Evolutionary conservation across 139 green algal species (phyloP).

Genomic region (Diplosphaera chodatii): DNA sequence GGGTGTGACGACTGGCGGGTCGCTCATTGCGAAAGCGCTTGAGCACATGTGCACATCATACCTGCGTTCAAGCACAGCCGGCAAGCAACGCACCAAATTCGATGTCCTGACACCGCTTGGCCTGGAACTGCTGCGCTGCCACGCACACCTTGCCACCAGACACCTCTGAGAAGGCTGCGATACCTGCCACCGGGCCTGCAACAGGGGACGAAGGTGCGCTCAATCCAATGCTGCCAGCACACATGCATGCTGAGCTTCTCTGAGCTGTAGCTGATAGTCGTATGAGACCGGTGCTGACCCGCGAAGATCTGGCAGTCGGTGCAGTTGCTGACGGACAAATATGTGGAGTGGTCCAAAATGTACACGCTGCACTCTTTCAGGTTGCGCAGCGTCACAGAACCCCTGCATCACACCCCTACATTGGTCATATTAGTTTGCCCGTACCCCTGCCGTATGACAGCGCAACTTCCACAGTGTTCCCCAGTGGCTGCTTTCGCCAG

Average conservation of each 20-base stretch:
- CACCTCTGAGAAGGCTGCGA: slow-evolving; percentile 35
- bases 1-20: no score
- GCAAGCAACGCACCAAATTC: slow-evolving; percentile 29
- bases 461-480: no score
- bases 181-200: slow-evolving; percentile 49
- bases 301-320: slow-evolving; percentile 54
- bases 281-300: slow-evolving; percentile 9
- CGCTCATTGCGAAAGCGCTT: no score
- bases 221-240: no score
- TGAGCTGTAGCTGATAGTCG: no score
- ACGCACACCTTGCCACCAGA: slow-evolving; percentile 30
- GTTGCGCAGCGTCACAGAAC: slow-evolving; percentile 30
- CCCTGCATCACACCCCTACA: slow-evolving; percentile 26
- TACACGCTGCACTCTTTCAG: slow-evolving; percentile 43
- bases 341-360: slow-evolving; percentile 44
- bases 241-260: no score
- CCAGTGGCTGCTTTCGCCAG: no score
- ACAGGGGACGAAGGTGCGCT: neutral
- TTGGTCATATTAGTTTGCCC: no score
- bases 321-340: slow-evolving; percentile 44
- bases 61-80: no score
- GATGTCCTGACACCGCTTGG: slow-evolving; percentile 27
- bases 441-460: no score
- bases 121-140: slow-evolving; percentile 43
- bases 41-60: neutral